phyloP scores from a whole-genome alignment of 768 basidiomycete genomes.

The Suillus subalutaceus region DNA sequence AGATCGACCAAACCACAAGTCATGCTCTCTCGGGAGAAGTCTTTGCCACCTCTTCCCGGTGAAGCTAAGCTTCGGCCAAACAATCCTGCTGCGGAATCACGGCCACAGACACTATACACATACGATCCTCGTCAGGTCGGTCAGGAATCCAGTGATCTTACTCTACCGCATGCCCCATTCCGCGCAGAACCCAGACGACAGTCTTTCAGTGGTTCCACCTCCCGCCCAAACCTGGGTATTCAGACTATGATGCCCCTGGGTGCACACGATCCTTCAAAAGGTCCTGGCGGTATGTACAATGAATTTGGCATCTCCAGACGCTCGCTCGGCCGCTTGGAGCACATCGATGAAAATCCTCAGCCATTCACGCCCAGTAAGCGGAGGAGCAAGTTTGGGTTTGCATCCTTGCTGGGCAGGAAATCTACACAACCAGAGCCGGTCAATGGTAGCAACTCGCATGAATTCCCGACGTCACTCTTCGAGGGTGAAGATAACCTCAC shows the following conservation, averaged over 20 bases:
- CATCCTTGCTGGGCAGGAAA: constrained; percentile 67
- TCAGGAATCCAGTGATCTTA: constrained; percentile 47
- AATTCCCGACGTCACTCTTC: constrained; percentile 50
- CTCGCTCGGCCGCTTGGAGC: constrained; percentile 48
- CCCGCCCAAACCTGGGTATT: constrained; percentile 53
- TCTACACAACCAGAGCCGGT: constrained; percentile 27
- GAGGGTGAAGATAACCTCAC: constrained; percentile 51
- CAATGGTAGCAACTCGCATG: constrained; percentile 43
- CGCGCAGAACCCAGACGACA: constrained; percentile 66
- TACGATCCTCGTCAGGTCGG: constrained; percentile 60
- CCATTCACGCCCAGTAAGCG: constrained; percentile 55
- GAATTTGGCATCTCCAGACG: constrained; percentile 74
- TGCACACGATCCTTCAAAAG: constrained; percentile 38
- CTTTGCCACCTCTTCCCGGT: constrained; percentile 74
- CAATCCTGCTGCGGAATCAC: constrained; percentile 39
- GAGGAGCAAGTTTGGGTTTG: constrained; percentile 73
- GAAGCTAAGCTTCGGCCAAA: constrained; percentile 47
- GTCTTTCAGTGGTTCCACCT: constrained; percentile 71
- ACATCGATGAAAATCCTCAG: constrained; percentile 30
- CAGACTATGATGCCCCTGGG: constrained; percentile 52
- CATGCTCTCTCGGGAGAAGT: constrained; percentile 62
- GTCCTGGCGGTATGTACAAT: constrained; percentile 52
- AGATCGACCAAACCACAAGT: constrained; percentile 24
- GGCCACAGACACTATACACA: constrained; percentile 69
- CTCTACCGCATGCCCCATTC: constrained; percentile 69